Conservation (phyloP, 148 eudicot genomes). For the Rhododendron griersonianum region DNA sequence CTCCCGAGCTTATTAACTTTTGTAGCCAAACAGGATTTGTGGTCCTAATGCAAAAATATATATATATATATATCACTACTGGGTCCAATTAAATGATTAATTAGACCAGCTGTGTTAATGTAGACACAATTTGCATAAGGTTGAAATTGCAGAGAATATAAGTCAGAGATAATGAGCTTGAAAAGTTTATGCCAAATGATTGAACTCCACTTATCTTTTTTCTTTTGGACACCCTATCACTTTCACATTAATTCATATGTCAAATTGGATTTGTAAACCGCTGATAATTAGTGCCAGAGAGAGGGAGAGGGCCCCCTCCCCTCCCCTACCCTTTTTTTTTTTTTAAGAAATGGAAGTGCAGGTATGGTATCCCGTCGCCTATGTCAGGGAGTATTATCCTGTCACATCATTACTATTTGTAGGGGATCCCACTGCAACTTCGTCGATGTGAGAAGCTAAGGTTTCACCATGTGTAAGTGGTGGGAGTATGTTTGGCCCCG, state of each 20-base stretch:
- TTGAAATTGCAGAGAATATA: background rate
- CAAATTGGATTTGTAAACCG: background rate
- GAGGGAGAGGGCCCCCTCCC: background rate
- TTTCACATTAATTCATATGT: background rate
- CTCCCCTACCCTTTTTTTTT: too few species aligned
- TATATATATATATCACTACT: background rate
- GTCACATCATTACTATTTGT: background rate
- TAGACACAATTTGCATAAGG: background rate
- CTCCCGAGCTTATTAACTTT: background rate
- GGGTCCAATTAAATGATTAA: background rate
- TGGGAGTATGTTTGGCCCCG: too few species aligned
- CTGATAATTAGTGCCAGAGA: background rate
- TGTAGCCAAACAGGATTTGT: background rate
- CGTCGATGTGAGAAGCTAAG: background rate
- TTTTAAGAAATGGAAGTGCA: too few species aligned
- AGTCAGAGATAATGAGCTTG: constrained; percentile 5
- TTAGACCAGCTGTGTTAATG: background rate
- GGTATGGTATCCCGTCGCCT: background rate
- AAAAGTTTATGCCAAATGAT: background rate
- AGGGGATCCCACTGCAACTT: background rate
- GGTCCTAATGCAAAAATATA: background rate
- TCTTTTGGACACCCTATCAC: background rate
- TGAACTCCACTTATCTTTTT: background rate
- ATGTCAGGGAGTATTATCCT: background rate
- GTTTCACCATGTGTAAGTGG: too few species aligned